phyloP scores from a whole-genome alignment of 768 basidiomycete species.

The Galerina marginata region DNA sequence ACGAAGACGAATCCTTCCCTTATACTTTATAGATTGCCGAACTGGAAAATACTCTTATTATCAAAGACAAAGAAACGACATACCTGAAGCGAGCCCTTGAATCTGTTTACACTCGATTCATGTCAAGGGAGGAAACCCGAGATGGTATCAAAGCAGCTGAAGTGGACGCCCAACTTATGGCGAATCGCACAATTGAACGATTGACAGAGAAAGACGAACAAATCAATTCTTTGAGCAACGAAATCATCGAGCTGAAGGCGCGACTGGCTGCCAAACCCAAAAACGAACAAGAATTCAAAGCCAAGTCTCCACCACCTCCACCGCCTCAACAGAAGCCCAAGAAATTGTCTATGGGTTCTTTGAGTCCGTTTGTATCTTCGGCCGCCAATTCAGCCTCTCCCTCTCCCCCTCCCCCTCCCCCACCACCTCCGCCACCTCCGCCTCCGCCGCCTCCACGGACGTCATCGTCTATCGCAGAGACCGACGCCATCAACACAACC shows the following conservation, averaged over 20 bases:
- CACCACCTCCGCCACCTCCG: conserved; percentile 19
- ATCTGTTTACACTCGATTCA: conserved; percentile 84
- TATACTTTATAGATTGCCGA: conserved; percentile 53
- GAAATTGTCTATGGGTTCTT: conserved; percentile 17
- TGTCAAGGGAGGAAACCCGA: conserved; percentile 56
- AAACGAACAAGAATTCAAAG: conserved; percentile 77
- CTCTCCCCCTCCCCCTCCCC: conserved; percentile 26
- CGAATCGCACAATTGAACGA: conserved; percentile 70
- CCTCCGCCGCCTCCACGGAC: conserved; percentile 59
- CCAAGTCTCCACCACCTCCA: conserved; percentile 66
- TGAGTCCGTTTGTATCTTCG: conserved; percentile 44
- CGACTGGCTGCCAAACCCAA: conserved; percentile 57
- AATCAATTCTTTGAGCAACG: conserved; percentile 53
- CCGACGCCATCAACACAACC: conserved; percentile 15
- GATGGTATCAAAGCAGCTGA: conserved; percentile 52
- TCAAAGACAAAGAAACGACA: conserved; percentile 74
- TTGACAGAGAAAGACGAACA: conserved; percentile 72
- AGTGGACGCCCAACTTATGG: conserved; percentile 72
- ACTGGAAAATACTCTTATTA: conserved; percentile 47
- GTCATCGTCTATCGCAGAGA: conserved; percentile 46
- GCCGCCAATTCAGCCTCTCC: conserved; percentile 33
- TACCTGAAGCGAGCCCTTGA: conserved; percentile 88
- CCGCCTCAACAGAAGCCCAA: conserved; percentile 51
- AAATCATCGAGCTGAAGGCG: conserved; percentile 56
- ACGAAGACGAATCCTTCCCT: conserved; percentile 7